A percentile compares a stretch with the other conserved stretches of the same genome.
These are phyloP conservation scores for Neoarthrinium moseri DNA, from an alignment of 2,329 filamentous ascomycete genomes.

Conservation along the genomic window DNA sequence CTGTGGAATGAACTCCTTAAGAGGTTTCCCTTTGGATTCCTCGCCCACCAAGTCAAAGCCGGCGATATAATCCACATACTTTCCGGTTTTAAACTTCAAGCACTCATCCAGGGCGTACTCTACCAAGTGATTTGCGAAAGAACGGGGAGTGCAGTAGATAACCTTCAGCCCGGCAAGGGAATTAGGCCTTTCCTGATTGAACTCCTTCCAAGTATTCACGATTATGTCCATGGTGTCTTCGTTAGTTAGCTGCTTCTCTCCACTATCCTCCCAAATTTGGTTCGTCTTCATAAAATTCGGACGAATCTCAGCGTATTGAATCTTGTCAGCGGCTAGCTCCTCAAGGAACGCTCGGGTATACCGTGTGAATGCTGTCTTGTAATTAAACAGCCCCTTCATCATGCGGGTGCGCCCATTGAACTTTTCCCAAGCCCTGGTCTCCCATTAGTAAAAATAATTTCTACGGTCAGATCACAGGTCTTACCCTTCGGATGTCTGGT, in stretches of 20 bases:
- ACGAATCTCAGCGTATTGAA: conserved; percentile 61
- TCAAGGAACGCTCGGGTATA: conserved; percentile 55
- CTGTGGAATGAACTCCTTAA: conserved; percentile 47
- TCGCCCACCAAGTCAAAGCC: conserved; percentile 62
- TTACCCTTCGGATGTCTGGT: conserved; percentile 54
- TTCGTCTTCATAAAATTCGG: conserved; percentile 59
- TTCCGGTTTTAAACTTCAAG: conserved; percentile 46
- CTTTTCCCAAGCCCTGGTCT: conserved; percentile 50
- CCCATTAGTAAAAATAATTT: conserved; percentile 13
- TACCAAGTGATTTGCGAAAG: conserved; percentile 46
- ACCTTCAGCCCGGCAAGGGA: conserved; percentile 48
- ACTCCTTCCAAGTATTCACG: conserved; percentile 44
- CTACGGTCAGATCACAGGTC: conserved; percentile 11
- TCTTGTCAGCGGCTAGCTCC: conserved; percentile 53
- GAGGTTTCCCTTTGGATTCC: conserved; percentile 51
- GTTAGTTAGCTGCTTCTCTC: conserved; percentile 42
- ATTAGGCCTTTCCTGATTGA: conserved; percentile 19
- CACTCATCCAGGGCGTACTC: conserved; percentile 50
- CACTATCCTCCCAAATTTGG: conserved; percentile 48
- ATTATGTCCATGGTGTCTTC: conserved; percentile 51
- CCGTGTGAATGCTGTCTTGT: conserved; percentile 52
- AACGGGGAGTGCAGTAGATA: conserved; percentile 60
- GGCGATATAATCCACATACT: conserved; percentile 52
- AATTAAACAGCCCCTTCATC: conserved; percentile 61
- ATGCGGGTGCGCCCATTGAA: conserved; percentile 62